Evolutionary conservation across 2,329 filamentous ascomycete species (phyloP).

Genomic region (Phialocephala subalpina): DNA sequence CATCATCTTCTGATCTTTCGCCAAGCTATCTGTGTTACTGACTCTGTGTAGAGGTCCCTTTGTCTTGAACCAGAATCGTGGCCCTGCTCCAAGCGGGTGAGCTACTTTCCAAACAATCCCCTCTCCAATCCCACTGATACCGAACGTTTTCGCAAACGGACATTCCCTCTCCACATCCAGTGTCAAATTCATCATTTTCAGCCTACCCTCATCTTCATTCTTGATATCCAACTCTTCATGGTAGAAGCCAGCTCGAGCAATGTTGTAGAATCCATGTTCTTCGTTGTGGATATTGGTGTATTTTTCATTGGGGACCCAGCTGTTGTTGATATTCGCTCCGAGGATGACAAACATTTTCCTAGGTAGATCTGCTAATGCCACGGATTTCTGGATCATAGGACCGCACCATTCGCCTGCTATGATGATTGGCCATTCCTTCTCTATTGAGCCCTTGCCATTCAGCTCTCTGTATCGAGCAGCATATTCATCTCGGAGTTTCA

Average conservation of each 20-base stretch:
- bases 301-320: slow-evolving; percentile 31
- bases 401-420: slow-evolving; percentile 40
- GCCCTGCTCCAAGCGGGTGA: slow-evolving; percentile 29
- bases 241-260: slow-evolving; percentile 35
- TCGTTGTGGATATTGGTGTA: slow-evolving; percentile 33
- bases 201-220: background rate
- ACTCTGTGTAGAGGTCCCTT: slow-evolving; percentile 32
- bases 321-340: slow-evolving; percentile 30
- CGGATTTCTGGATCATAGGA: slow-evolving; percentile 32
- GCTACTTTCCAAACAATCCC: slow-evolving; percentile 39
- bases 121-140: slow-evolving; percentile 32
- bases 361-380: slow-evolving; percentile 25
- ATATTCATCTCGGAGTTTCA: slow-evolving; percentile 20
- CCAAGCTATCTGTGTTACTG: slow-evolving; percentile 21
- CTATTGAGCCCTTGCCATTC: slow-evolving; percentile 20
- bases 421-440: slow-evolving; percentile 29
- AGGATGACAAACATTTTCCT: slow-evolving; percentile 37
- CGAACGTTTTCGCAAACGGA: slow-evolving; percentile 36
- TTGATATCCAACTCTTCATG: slow-evolving; percentile 20
- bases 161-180: slow-evolving; percentile 36
- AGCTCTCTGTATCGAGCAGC: slow-evolving; percentile 20
- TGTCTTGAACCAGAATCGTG: slow-evolving; percentile 37
- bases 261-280: slow-evolving; percentile 28
- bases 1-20: slow-evolving; percentile 1
- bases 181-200: slow-evolving; percentile 25